Conservation (phyloP, 495 filamentous ascomycete species). For the Aspergillus bridgeri region DNA sequence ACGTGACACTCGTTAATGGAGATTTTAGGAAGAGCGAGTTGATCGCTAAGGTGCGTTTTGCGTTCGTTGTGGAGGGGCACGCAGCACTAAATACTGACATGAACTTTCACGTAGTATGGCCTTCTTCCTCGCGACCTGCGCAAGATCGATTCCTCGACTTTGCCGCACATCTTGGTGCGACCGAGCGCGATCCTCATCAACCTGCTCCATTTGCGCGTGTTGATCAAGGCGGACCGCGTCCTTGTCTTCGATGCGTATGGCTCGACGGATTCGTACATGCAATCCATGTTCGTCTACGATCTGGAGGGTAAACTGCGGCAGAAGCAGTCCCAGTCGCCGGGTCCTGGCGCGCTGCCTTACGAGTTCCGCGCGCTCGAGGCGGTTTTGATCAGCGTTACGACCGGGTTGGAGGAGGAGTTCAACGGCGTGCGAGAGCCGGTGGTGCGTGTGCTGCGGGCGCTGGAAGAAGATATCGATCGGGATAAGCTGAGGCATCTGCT, state of each 20-base stretch:
- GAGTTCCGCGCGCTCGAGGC: constrained; percentile 60
- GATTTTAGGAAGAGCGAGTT: constrained; percentile 97
- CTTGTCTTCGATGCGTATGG: constrained; percentile 95
- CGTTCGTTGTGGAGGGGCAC: neutral
- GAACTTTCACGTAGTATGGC: constrained; percentile 82
- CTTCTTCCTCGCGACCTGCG: constrained; percentile 92
- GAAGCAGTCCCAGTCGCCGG: constrained; percentile 41
- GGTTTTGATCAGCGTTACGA: constrained; percentile 63
- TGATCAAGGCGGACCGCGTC: constrained; percentile 92
- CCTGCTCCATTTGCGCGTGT: constrained; percentile 83
- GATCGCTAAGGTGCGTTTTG: constrained; percentile 77
- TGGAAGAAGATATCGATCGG: constrained; percentile 95
- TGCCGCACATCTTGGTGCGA: constrained; percentile 95
- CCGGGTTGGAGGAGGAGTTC: constrained; percentile 87
- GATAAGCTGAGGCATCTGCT: constrained; percentile 88
- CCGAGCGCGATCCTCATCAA: constrained; percentile 94
- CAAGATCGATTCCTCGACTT: constrained; percentile 95
- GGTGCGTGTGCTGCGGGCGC: constrained; percentile 76
- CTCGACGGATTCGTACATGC: constrained; percentile 88
- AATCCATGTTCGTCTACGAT: constrained; percentile 96
- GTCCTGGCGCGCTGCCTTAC: constrained; percentile 55
- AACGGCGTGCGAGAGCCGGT: constrained; percentile 90
- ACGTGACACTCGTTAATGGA: constrained; percentile 89
- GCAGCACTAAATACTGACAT: too few species aligned
- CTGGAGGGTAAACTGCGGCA: constrained; percentile 62